Evolutionary conservation across 768 basidiomycete genomes (phyloP).

Genomic region (Neoboletus subvelutipes): DNA sequence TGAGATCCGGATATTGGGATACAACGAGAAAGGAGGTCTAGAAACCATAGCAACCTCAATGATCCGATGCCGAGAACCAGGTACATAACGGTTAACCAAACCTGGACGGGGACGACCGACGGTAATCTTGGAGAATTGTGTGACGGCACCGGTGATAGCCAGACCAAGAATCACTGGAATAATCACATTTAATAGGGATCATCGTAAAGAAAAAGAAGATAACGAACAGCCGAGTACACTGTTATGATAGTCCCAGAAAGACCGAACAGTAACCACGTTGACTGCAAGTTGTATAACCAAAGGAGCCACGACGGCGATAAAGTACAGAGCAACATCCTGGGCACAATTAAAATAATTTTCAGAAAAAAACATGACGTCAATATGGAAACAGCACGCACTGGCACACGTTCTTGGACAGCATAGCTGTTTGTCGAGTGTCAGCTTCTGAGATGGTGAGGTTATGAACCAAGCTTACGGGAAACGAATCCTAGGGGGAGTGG

Average conservation of each 20-base stretch:
- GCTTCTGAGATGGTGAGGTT: neutral
- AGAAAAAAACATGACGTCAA: neutral
- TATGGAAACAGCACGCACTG: slow-evolving; percentile 44
- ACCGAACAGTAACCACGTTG: slow-evolving; percentile 71
- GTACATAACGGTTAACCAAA: slow-evolving; percentile 24
- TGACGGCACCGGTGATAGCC: slow-evolving; percentile 74
- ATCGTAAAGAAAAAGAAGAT: slow-evolving; percentile 29
- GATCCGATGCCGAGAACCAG: neutral
- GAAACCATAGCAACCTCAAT: neutral
- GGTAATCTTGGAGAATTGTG: slow-evolving; percentile 81
- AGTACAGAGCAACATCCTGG: slow-evolving; percentile 48
- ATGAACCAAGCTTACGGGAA: slow-evolving; percentile 23
- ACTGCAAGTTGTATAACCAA: slow-evolving; percentile 66
- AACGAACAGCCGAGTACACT: slow-evolving; percentile 47
- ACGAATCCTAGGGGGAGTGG: slow-evolving; percentile 17
- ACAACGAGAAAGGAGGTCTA: slow-evolving; percentile 46
- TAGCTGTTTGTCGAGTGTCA: slow-evolving; percentile 42
- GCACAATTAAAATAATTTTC: neutral
- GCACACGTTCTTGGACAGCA: slow-evolving; percentile 75
- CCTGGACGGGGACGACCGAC: slow-evolving; percentile 92
- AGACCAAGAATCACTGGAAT: slow-evolving; percentile 67
- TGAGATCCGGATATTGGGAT: slow-evolving; percentile 60
- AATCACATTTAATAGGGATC: neutral
- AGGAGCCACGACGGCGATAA: slow-evolving; percentile 64
- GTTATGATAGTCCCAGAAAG: slow-evolving; percentile 88